A percentile compares a stretch with the other conserved stretches of the same genome.
Conservation (phyloP, 768 basidiomycete genomes). For the Postia placenta region DNA sequence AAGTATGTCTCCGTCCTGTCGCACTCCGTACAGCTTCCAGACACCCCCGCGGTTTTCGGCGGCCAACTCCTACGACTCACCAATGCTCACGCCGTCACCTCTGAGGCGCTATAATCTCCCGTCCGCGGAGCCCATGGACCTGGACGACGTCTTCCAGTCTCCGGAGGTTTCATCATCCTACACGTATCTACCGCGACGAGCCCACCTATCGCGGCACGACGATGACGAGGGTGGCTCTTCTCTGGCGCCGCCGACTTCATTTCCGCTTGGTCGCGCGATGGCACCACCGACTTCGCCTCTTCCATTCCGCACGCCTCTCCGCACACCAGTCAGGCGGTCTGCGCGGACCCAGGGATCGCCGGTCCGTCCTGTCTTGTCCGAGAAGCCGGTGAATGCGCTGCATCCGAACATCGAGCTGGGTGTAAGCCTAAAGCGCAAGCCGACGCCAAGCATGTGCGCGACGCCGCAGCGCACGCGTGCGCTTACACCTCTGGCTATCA, state of each 20-base stretch:
- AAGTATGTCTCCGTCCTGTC: constrained; percentile 29
- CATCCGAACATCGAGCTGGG: constrained; percentile 7
- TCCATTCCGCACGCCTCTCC: constrained; percentile 54
- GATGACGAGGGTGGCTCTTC: constrained; percentile 41
- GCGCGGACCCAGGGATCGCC: constrained; percentile 25
- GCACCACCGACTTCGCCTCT: constrained; percentile 39
- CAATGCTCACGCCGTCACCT: constrained; percentile 63
- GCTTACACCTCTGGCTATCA: constrained; percentile 33
- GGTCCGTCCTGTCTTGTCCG: constrained; percentile 36
- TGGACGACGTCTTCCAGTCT: constrained; percentile 48
- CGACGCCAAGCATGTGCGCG: constrained; percentile 40
- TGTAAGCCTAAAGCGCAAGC: constrained; percentile 61
- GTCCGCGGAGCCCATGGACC: constrained; percentile 28
- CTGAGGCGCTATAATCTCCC: constrained; percentile 41
- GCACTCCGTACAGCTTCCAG: constrained; percentile 16
- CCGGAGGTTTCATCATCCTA: constrained; percentile 35
- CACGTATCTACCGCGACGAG: constrained; percentile 19
- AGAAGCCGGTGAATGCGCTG: constrained; percentile 24
- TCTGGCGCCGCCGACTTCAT: constrained; percentile 39
- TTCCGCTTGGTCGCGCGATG: constrained; percentile 28
- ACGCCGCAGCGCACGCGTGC: constrained; percentile 51
- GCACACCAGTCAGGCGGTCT: constrained; percentile 55
- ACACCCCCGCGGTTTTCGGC: constrained; percentile 29
- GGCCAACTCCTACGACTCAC: constrained; percentile 39
- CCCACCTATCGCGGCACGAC: constrained; percentile 18